These are phyloP conservation scores for Dryadomyces quercivorus DNA, from an alignment of 2,329 filamentous ascomycete genomes.

Conservation along the genomic window DNA sequence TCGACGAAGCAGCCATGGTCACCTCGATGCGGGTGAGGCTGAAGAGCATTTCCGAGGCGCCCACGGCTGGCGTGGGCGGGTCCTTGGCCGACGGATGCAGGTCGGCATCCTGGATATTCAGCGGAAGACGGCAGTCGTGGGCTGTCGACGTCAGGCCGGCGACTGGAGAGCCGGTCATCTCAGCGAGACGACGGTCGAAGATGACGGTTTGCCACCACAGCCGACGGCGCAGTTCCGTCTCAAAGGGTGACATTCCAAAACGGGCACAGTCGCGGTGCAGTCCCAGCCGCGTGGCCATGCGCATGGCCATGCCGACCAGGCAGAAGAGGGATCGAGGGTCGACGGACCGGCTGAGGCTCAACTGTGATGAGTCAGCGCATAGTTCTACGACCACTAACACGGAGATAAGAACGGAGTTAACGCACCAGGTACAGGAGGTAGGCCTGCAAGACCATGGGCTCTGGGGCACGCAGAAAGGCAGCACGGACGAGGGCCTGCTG, in stretches of 20 bases:
- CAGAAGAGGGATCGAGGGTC: not conserved
- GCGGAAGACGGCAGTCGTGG: conserved; percentile 30
- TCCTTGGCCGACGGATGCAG: conserved; percentile 22
- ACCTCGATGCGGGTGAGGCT: conserved; percentile 24
- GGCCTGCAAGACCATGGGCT: not conserved
- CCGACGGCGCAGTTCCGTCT: conserved; percentile 46
- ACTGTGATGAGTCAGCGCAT: not conserved
- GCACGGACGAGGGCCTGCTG: not conserved
- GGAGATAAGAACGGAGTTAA: not conserved
- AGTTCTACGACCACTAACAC: not conserved
- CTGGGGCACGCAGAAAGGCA: not conserved
- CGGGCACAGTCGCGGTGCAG: conserved; percentile 20
- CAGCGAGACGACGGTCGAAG: conserved; percentile 43
- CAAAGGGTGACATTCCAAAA: conserved; percentile 20
- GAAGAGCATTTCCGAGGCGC: conserved; percentile 30
- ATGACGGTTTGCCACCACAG: conserved; percentile 50
- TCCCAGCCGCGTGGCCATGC: conserved; percentile 44
- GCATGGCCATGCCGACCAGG: conserved; percentile 38
- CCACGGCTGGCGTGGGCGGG: conserved; percentile 16
- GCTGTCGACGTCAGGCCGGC: conserved; percentile 17
- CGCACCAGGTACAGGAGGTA: not conserved
- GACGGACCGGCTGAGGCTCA: not conserved
- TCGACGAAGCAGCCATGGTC: not conserved
- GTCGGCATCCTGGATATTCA: conserved; percentile 34
- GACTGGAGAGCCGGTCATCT: conserved; percentile 28